Percentiles rank a stretch among this genome's conserved stretches.
Conservation (phyloP, 1,284 basidiomycete species). For the Apiotrichum gamsii region DNA sequence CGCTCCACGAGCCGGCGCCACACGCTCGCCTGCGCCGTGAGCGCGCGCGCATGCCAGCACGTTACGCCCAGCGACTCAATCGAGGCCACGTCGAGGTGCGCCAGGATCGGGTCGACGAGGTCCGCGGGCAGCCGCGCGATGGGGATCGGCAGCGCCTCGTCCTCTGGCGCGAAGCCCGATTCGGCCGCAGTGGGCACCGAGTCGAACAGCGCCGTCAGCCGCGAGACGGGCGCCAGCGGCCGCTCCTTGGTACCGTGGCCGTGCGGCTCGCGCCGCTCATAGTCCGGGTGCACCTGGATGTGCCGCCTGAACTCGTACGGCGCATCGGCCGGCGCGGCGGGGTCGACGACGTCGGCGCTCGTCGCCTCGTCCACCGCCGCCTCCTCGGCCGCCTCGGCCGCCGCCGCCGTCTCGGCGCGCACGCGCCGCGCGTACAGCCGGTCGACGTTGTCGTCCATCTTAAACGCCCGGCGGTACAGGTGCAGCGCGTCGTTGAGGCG, state of each 20-base stretch:
- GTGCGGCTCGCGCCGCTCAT: conserved; percentile 21
- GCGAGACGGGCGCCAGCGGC: background rate
- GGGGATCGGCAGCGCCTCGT: conserved; percentile 56
- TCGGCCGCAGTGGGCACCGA: background rate
- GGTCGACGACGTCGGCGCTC: conserved; percentile 33
- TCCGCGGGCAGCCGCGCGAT: conserved; percentile 66
- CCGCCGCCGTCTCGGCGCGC: conserved; percentile 2
- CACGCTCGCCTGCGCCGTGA: conserved; percentile 60
- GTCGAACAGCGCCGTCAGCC: conserved; percentile 7
- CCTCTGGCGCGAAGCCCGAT: conserved; percentile 58
- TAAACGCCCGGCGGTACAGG: conserved; percentile 72
- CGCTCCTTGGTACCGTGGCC: background rate
- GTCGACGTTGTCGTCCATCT: conserved; percentile 53
- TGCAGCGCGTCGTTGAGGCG: conserved; percentile 65
- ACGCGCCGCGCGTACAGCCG: conserved; percentile 24
- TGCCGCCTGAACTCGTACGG: conserved; percentile 42
- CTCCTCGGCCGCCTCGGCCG: conserved; percentile 2
- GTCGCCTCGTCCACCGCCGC: conserved; percentile 13
- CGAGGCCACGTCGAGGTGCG: conserved; percentile 54
- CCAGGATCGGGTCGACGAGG: conserved; percentile 61
- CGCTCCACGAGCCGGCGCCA: conserved; percentile 56
- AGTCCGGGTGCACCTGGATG: conserved; percentile 42
- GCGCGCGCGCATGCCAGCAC: conserved; percentile 63
- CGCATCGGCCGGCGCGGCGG: conserved; percentile 25
- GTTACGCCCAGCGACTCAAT: conserved; percentile 69